A percentile compares a stretch with the other conserved stretches of the same genome.
These are phyloP conservation scores for Eucalyptus urophylla DNA, from an alignment of 345 rosid species.

Conservation along the genomic window DNA sequence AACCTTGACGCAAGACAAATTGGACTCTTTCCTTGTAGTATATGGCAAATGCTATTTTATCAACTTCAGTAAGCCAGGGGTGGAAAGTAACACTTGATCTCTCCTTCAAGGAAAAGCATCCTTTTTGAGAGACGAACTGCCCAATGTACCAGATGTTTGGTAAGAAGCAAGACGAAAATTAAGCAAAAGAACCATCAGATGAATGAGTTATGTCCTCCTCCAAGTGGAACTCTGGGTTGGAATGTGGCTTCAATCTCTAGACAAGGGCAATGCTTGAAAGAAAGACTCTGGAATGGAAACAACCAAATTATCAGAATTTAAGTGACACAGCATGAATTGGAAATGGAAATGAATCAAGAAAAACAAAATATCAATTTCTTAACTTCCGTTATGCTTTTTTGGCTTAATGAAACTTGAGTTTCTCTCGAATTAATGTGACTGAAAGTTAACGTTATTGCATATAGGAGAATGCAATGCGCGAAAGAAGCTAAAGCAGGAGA, in stretches of 20 bases:
- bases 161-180: not conserved
- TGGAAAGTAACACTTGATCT: not conserved
- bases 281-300: constrained; percentile 43
- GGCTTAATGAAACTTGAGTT: not conserved
- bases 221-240: constrained; percentile 77
- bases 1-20: not conserved
- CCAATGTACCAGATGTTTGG: not conserved
- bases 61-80: not conserved
- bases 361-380: not conserved
- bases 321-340: not conserved
- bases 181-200: constrained; percentile 4
- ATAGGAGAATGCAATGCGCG: not conserved
- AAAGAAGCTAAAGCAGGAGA: not conserved
- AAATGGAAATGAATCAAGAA: not conserved
- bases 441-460: not conserved
- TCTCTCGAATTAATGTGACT: not conserved
- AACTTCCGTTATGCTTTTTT: not conserved
- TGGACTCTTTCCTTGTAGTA: not conserved
- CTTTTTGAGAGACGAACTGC: not conserved
- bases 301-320: not conserved
- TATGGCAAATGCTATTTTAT: not conserved
- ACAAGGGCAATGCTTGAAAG: constrained; percentile 61
- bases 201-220: constrained; percentile 72
- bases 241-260: constrained; percentile 34
- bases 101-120: not conserved